phyloP scores from a whole-genome alignment of 768 basidiomycete genomes.

The Candolleomyces aberdarensis region DNA sequence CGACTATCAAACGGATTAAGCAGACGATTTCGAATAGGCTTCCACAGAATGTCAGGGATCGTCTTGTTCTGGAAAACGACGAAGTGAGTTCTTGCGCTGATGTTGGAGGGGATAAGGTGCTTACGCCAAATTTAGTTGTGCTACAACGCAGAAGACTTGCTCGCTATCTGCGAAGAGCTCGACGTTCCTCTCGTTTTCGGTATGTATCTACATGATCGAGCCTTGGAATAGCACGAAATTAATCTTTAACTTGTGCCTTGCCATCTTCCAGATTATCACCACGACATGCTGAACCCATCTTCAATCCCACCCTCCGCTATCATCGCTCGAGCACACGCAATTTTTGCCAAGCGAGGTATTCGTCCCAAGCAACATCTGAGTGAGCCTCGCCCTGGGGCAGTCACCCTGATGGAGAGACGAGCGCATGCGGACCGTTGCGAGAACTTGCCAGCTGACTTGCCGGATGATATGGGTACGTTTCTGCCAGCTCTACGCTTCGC shows the following conservation, averaged over 20 bases:
- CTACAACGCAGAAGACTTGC: constrained; percentile 84
- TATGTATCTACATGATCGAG: constrained; percentile 16
- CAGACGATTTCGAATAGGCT: constrained; percentile 60
- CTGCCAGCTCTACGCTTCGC: neutral
- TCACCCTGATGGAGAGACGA: constrained; percentile 77
- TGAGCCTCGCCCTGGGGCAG: constrained; percentile 83
- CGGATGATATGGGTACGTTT: constrained; percentile 60
- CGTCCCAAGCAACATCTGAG: constrained; percentile 91
- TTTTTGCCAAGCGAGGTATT: constrained; percentile 76
- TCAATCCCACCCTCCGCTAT: constrained; percentile 60
- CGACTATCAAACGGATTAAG: constrained; percentile 70
- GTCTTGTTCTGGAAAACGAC: constrained; percentile 92
- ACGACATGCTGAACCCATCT: constrained; percentile 68
- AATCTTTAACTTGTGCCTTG: neutral
- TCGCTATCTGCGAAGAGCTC: constrained; percentile 85
- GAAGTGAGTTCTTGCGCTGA: constrained; percentile 52
- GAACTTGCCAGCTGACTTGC: constrained; percentile 57
- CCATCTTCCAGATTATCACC: constrained; percentile 63
- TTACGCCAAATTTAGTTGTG: constrained; percentile 46
- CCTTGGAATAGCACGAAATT: neutral
- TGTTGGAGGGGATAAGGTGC: neutral
- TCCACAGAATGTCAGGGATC: constrained; percentile 58
- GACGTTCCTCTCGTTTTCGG: constrained; percentile 69
- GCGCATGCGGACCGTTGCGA: constrained; percentile 86
- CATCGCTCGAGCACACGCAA: constrained; percentile 70